phyloP scores from a whole-genome alignment of 331 rosid genomes.

The Erythrophleum ivorense region DNA sequence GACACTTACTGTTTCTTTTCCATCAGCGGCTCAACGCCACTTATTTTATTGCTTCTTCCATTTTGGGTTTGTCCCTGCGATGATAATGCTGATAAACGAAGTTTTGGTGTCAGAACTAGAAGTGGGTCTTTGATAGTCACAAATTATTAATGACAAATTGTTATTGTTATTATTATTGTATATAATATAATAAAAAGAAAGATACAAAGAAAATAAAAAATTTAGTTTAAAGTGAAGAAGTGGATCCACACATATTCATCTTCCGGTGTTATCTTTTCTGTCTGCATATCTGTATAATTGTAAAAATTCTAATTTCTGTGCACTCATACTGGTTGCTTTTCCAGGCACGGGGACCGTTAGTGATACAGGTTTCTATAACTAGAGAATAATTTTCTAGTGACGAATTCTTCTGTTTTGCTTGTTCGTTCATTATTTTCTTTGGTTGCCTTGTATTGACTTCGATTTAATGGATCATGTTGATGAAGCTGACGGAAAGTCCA shows the following conservation, averaged over 20 bases:
- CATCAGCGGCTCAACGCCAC: background rate
- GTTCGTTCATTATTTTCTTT: too few species aligned
- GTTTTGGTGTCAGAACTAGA: background rate
- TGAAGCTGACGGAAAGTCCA: too few species aligned
- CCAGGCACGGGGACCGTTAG: background rate
- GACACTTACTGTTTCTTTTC: background rate
- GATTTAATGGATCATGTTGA: background rate
- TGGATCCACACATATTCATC: too few species aligned
- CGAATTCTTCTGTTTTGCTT: background rate
- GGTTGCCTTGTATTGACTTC: background rate
- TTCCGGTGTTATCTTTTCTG: too few species aligned
- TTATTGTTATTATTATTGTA: too few species aligned
- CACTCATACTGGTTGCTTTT: background rate
- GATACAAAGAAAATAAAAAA: too few species aligned
- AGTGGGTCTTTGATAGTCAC: too few species aligned
- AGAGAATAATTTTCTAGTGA: background rate
- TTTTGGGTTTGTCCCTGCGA: background rate
- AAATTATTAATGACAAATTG: too few species aligned
- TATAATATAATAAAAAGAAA: too few species aligned
- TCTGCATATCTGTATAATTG: too few species aligned
- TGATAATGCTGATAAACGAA: background rate
- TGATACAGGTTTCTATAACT: background rate
- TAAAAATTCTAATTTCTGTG: too few species aligned
- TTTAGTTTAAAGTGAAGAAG: too few species aligned
- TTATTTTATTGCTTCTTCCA: constrained; percentile 4